Evolutionary conservation across 345 rosid species (phyloP).

Genomic region (Kandelia obovata): DNA sequence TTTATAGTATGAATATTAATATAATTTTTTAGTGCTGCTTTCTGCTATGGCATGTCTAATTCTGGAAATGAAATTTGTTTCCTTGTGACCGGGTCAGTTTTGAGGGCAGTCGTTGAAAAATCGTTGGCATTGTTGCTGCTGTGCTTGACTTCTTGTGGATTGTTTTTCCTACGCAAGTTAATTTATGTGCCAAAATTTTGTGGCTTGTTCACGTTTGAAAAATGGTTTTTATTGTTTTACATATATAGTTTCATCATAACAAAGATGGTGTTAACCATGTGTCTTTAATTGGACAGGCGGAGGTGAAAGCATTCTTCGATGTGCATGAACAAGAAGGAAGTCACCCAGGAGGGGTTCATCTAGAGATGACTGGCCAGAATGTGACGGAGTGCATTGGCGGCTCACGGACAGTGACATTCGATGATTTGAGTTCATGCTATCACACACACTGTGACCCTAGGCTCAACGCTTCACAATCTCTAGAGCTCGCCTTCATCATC

Average conservation of each 20-base stretch:
- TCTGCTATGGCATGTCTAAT: neutral
- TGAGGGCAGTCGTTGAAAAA: neutral
- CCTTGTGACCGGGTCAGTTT: neutral
- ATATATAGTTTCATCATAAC: neutral
- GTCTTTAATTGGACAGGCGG: conserved; percentile 18
- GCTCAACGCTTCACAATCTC: conserved; percentile 33
- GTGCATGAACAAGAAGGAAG: conserved; percentile 33
- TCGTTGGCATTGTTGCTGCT: neutral
- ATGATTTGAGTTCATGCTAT: conserved; percentile 28
- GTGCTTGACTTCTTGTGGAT: neutral
- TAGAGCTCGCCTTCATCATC: conserved; percentile 26
- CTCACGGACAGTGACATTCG: conserved; percentile 22
- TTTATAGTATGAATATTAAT: neutral
- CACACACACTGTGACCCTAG: conserved; percentile 32
- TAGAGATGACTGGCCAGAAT: conserved; percentile 31
- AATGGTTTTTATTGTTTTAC: neutral
- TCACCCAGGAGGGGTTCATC: conserved; percentile 30
- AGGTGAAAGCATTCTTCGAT: conserved; percentile 29
- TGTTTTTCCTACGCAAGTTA: neutral
- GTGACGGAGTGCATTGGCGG: conserved; percentile 34
- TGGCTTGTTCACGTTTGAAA: neutral
- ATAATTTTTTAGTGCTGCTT: neutral
- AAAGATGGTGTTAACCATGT: neutral
- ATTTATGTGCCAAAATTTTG: neutral
- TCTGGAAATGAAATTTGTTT: neutral